phyloP scores from a whole-genome alignment of 805 yeast genomes.

The Starmerella etchellsii region DNA sequence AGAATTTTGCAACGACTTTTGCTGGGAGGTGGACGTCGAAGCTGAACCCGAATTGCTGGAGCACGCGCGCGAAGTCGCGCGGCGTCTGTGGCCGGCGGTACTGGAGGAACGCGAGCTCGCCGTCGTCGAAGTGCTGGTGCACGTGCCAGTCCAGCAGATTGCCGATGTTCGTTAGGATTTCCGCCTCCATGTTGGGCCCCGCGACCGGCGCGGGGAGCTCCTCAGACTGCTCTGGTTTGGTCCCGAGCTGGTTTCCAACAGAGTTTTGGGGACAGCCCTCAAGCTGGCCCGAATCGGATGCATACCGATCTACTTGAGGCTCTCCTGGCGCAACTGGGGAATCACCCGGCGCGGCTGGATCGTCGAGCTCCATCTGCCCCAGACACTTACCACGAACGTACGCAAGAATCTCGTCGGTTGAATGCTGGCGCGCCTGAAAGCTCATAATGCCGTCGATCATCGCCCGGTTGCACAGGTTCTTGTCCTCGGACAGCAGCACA shows the following conservation, averaged over 20 bases:
- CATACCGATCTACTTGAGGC: neutral
- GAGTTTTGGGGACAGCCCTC: neutral
- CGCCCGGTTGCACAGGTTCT: constrained; percentile 11
- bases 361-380: neutral
- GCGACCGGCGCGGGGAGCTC: constrained; percentile 4
- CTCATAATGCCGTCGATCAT: constrained; percentile 10
- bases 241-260: neutral
- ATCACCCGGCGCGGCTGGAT: neutral
- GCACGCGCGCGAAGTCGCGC: neutral
- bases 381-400: too few species aligned
- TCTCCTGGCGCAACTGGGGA: neutral
- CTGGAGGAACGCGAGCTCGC: constrained; percentile 3
- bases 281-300: neutral
- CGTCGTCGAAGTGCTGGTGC: constrained; percentile 4
- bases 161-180: neutral
- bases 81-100: constrained; percentile 5
- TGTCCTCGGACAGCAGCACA: constrained; percentile 13
- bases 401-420: neutral
- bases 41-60: neutral
- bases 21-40: neutral
- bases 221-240: too few species aligned
- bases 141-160: constrained; percentile 11
- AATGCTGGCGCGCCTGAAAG: too few species aligned
- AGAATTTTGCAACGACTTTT: neutral
- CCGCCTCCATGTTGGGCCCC: neutral